These are phyloP conservation scores for Cyathus striatus DNA, from an alignment of 768 basidiomycete genomes.

Conservation along the genomic window DNA sequence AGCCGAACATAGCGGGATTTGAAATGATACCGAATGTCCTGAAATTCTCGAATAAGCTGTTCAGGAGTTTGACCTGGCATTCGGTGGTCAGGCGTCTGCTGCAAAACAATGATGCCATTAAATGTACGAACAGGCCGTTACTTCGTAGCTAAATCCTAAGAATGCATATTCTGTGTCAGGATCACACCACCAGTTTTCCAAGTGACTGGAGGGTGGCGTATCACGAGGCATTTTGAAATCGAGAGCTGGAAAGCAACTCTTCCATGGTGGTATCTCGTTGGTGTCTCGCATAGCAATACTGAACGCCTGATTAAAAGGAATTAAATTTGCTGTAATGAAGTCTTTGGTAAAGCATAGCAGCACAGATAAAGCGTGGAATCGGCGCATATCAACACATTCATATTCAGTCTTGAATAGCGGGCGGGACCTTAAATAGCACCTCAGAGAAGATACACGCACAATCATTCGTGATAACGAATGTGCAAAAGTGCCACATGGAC, in stretches of 20 bases:
- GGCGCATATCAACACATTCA: too few species aligned
- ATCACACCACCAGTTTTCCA: conserved; percentile 50
- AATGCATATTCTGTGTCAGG: conserved; percentile 53
- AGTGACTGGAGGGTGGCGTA: conserved; percentile 24
- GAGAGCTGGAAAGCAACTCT: conserved; percentile 26
- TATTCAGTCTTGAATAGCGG: too few species aligned
- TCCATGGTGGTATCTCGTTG: too few species aligned
- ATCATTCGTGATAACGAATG: too few species aligned
- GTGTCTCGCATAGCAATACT: not conserved
- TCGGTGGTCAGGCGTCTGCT: too few species aligned
- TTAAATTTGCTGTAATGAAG: too few species aligned
- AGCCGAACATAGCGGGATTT: conserved; percentile 49
- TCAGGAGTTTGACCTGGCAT: conserved; percentile 39
- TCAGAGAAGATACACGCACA: too few species aligned
- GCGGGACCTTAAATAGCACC: too few species aligned
- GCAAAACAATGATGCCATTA: too few species aligned
- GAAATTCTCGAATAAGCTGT: conserved; percentile 44
- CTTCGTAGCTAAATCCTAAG: conserved; percentile 62
- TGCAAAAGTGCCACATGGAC: too few species aligned
- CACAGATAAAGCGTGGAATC: not conserved
- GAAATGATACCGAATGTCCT: conserved; percentile 45
- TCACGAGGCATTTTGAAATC: conserved; percentile 43
- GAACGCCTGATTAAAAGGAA: too few species aligned
- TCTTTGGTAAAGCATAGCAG: not conserved
- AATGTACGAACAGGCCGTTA: conserved; percentile 42